Evolutionary conservation across 176 grass and related monocot species (phyloP), one percentile per base, ranked within the genome.

Genomic region (Pharus latifolius): DNA sequence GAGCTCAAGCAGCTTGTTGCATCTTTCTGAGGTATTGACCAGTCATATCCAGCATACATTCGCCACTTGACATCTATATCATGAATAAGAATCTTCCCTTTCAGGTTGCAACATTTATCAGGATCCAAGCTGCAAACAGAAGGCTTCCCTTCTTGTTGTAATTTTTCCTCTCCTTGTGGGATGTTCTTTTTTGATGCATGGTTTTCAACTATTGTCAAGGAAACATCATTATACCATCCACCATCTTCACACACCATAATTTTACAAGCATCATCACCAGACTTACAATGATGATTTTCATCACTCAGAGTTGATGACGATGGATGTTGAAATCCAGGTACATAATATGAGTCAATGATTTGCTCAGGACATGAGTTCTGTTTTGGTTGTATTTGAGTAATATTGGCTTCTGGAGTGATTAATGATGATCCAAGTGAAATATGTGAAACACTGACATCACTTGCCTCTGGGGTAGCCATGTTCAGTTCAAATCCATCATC

Each of bases 311-410:
- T 25, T n/a, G 44, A 75, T 54, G 75, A 66, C 60, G 78, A 78
- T 59, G 72, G 56, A 77, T 73, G 50, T 59, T 43, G 79, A 56
- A 79, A 45, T 49, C 84, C 88, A 59, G 81, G 82, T 67, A 79
- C 72, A 59, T 47, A 98, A 79, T 98, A 98, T 29, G 83, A 79
- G 20, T 98, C 94, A 71, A 98, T 90, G 35, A 98, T 84, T 56
- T 88, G 73, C 67, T 83, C 73, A 13, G 73, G 48, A 43, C 72
- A 85, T 26, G 74, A 60, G 8, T 79, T 65, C 48, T 67, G 55
- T 32, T 73, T 52, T 20, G 37, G 44, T 72, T 58, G 57, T 63
- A 27, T 63, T 60, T 79, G 57, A 71, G 57, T 35, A 29, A 50
- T 35, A 64, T 57, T 28, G 6, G 23, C 22, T 78, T 60, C 80